phyloP scores from a whole-genome alignment of 2,329 filamentous ascomycete species.

The Epichloe sp. region DNA sequence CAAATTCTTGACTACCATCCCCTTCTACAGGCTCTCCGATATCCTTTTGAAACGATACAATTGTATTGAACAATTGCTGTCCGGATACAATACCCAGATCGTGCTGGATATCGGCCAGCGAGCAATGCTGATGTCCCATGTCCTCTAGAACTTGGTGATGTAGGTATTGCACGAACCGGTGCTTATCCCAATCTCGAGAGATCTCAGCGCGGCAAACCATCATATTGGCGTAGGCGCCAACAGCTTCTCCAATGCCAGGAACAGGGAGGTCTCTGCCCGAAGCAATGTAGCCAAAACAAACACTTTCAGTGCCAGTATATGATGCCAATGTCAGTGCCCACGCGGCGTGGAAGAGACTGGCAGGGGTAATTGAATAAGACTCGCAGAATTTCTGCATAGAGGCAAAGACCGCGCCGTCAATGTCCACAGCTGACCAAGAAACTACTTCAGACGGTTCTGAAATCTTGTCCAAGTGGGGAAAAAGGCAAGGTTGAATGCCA shows the following conservation, averaged over 20 bases:
- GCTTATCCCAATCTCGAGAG: conserved; percentile 8
- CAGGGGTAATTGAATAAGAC: conserved; percentile 29
- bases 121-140: conserved; percentile 35
- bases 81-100: conserved; percentile 12
- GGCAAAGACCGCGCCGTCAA: not conserved
- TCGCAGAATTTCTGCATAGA: conserved; percentile 21
- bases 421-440: not conserved
- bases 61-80: conserved; percentile 18
- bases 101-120: conserved; percentile 32
- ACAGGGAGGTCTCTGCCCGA: conserved; percentile 40
- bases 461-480: conserved; percentile 2
- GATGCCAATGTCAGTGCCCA: conserved; percentile 37
- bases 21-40: not conserved
- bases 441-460: not conserved
- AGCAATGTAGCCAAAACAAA: conserved; percentile 41
- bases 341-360: conserved; percentile 35
- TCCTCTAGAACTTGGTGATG: conserved; percentile 32
- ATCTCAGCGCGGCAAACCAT: conserved; percentile 34
- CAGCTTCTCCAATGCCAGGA: conserved; percentile 30
- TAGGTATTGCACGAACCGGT: conserved; percentile 19
- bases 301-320: conserved; percentile 32
- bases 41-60: conserved; percentile 18
- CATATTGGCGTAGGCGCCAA: conserved; percentile 43
- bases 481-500: conserved; percentile 6
- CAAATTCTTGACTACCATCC: not conserved